A percentile compares a stretch with the other conserved stretches of the same genome.
Conservation (phyloP, 768 basidiomycete genomes). For the Lactifluus subvellereus region DNA sequence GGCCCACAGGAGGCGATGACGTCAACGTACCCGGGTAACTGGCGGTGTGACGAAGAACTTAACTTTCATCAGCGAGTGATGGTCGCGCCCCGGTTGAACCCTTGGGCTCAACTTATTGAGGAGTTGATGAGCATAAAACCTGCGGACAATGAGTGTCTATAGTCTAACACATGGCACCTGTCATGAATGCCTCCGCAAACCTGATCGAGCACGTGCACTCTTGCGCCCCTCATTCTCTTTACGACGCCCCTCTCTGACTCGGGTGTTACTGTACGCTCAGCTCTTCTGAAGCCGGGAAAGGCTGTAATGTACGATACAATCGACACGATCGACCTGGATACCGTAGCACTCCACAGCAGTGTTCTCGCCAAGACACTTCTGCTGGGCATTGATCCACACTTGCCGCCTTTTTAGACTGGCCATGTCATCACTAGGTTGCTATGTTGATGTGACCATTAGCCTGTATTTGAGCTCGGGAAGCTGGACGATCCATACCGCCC, state of each 20-base stretch:
- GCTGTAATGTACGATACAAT: slow-evolving; percentile 3
- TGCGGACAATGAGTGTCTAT: not conserved
- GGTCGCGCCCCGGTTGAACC: too few relatives aligned
- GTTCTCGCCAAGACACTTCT: slow-evolving; percentile 23
- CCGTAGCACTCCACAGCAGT: slow-evolving; percentile 9
- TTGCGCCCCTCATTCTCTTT: not conserved
- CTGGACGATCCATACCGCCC: slow-evolving; percentile 25
- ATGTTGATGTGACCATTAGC: slow-evolving; percentile 7
- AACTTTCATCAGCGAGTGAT: too few relatives aligned
- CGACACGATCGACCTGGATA: slow-evolving; percentile 20
- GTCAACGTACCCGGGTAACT: too few relatives aligned
- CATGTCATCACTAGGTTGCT: not conserved
- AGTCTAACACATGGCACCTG: too few relatives aligned
- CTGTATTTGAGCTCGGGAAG: slow-evolving; percentile 26
- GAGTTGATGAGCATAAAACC: too few relatives aligned
- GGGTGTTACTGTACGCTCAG: not conserved
- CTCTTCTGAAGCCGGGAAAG: slow-evolving; percentile 18
- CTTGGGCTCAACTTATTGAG: too few relatives aligned
- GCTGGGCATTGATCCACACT: slow-evolving; percentile 36
- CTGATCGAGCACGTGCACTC: not conserved
- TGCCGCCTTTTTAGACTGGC: slow-evolving; percentile 20
- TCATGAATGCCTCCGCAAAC: too few relatives aligned
- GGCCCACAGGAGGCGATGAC: too few relatives aligned
- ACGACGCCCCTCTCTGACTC: not conserved
- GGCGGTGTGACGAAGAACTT: too few relatives aligned